Percentiles rank a stretch among this genome's conserved stretches.
These are phyloP conservation scores for Penicillium atrosanguineum DNA, from an alignment of 495 filamentous ascomycete species.

Conservation along the genomic window DNA sequence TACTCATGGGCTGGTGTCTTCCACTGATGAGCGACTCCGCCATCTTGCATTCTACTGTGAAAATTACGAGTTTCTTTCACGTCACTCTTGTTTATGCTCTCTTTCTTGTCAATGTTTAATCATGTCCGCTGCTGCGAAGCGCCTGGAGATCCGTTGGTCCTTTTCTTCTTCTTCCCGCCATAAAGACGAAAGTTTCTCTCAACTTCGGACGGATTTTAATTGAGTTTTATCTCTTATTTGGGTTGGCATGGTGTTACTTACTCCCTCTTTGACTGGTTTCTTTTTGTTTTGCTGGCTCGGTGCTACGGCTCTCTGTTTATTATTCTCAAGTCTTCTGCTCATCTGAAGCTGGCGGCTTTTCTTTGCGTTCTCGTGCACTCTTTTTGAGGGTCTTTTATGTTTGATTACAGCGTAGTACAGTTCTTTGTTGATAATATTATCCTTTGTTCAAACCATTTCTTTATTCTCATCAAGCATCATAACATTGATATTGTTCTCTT, in stretches of 20 bases:
- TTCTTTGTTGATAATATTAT: constrained; percentile 23
- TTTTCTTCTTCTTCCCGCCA: constrained; percentile 4
- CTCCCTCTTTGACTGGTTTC: constrained; percentile 19
- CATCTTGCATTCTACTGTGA: constrained; percentile 18
- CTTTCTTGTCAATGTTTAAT: constrained; percentile 24
- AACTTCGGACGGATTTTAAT: constrained; percentile 18
- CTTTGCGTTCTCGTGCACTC: constrained; percentile 7
- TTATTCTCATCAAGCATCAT: background rate
- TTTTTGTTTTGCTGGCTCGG: constrained; percentile 13
- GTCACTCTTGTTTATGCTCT: constrained; percentile 26
- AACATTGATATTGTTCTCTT: too few relatives aligned
- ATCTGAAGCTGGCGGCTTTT: constrained; percentile 6
- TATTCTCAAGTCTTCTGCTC: constrained; percentile 16
- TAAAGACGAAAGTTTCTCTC: constrained; percentile 7
- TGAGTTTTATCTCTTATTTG: constrained; percentile 9
- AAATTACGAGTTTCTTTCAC: constrained; percentile 27
- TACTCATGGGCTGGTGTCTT: constrained; percentile 13
- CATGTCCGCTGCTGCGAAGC: constrained; percentile 12
- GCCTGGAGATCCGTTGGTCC: constrained; percentile 6
- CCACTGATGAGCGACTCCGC: constrained; percentile 8
- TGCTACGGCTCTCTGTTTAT: constrained; percentile 17
- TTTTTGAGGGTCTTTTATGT: constrained; percentile 9
- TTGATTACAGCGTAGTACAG: constrained; percentile 24
- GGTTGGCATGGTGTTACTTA: constrained; percentile 30
- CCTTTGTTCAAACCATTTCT: constrained; percentile 10